These are phyloP conservation scores for Blastobotrys aristatus DNA, from an alignment of 1,139 yeast genomes.

Conservation along the genomic window DNA sequence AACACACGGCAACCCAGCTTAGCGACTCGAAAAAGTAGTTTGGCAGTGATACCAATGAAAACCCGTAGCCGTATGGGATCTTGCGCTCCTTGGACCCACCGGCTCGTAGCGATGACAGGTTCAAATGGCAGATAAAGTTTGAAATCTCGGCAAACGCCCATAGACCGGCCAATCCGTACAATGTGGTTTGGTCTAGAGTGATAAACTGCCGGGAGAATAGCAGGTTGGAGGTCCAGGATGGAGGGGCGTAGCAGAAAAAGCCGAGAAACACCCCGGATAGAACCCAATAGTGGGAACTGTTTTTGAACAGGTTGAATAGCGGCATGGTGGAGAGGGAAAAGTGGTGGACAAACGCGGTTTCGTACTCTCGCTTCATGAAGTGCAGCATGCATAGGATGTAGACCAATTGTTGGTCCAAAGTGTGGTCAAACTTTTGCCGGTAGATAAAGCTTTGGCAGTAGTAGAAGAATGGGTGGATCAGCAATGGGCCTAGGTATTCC, in stretches of 20 bases:
- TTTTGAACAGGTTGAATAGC: constrained; percentile 74
- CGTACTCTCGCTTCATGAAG: constrained; percentile 81
- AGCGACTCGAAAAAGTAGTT: constrained; percentile 85
- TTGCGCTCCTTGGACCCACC: constrained; percentile 44
- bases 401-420: constrained; percentile 51
- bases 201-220: constrained; percentile 30
- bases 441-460: constrained; percentile 37
- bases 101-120: constrained; percentile 52
- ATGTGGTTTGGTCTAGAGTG: constrained; percentile 19
- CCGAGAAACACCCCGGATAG: constrained; percentile 73
- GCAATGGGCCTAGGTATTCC: constrained; percentile 85
- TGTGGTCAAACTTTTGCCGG: constrained; percentile 37
- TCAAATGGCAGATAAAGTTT: constrained; percentile 65
- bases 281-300: constrained; percentile 87
- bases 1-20: constrained; percentile 64
- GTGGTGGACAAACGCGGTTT: constrained; percentile 74
- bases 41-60: constrained; percentile 50
- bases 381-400: constrained; percentile 60
- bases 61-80: constrained; percentile 51
- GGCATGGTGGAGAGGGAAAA: constrained; percentile 95
- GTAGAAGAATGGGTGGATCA: constrained; percentile 71
- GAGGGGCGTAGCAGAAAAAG: constrained; percentile 65
- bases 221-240: constrained; percentile 20
- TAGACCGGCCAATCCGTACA: constrained; percentile 28
- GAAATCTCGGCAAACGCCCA: constrained; percentile 69